phyloP scores from a whole-genome alignment of 1,139 yeast species.

The Torulaspora globosa region DNA sequence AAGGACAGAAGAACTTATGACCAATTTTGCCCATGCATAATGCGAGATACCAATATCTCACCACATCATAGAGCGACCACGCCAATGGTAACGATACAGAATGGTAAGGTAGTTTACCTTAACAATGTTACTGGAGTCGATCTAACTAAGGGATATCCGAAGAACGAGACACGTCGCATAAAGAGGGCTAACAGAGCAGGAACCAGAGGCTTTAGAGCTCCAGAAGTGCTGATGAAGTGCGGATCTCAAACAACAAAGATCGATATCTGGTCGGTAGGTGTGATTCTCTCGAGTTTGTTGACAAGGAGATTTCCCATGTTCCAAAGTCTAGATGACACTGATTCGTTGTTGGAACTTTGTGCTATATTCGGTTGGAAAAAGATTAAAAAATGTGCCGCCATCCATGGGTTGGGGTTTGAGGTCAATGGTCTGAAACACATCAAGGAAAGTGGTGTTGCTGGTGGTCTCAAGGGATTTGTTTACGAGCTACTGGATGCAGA shows the following conservation, averaged over 20 bases:
- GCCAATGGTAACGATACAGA: slow-evolving; percentile 33
- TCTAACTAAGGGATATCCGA: slow-evolving; percentile 63
- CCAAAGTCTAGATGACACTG: slow-evolving; percentile 86
- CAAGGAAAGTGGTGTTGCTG: slow-evolving; percentile 29
- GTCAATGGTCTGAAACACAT: slow-evolving; percentile 42
- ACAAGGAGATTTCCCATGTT: slow-evolving; percentile 79
- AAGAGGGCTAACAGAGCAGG: slow-evolving; percentile 97
- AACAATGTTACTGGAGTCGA: slow-evolving; percentile 33
- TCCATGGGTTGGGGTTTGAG: slow-evolving; percentile 89
- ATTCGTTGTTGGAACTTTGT: slow-evolving; percentile 82
- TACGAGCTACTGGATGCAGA: slow-evolving; percentile 35
- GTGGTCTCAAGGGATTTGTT: slow-evolving; percentile 35
- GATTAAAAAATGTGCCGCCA: slow-evolving; percentile 68
- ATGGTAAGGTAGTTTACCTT: slow-evolving; percentile 32
- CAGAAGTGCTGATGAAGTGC: slow-evolving; percentile 87
- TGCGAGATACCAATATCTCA: slow-evolving; percentile 17
- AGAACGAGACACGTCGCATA: slow-evolving; percentile 78
- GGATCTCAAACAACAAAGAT: slow-evolving; percentile 76
- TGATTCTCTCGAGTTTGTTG: slow-evolving; percentile 69
- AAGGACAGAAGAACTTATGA: slow-evolving; percentile 36
- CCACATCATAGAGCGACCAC: slow-evolving; percentile 11
- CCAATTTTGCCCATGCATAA: slow-evolving; percentile 34
- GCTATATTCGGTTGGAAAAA: slow-evolving; percentile 76
- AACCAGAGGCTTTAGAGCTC: slow-evolving; percentile 93
- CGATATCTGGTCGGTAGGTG: slow-evolving; percentile 93